A percentile compares a stretch with the other conserved stretches of the same genome.
These are phyloP conservation scores for Davidsoniella neocaledoniae DNA, from an alignment of 2,329 filamentous ascomycete genomes.

Conservation along the genomic window DNA sequence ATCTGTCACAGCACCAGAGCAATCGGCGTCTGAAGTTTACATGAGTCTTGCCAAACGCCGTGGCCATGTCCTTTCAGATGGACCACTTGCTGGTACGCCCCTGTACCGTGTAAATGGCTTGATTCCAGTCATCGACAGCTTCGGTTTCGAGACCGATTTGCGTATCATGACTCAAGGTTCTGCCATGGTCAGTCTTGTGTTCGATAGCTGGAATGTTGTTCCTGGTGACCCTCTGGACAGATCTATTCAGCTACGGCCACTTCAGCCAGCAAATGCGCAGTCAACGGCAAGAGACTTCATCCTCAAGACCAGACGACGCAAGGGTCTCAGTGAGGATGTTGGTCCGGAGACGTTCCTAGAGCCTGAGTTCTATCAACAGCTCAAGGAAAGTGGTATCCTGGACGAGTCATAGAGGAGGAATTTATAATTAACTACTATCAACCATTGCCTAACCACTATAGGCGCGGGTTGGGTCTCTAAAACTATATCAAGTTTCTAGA, in stretches of 20 bases:
- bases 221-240: constrained; percentile 89
- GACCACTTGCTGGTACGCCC: constrained; percentile 83
- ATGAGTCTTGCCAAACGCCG: constrained; percentile 76
- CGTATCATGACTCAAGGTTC: constrained; percentile 90
- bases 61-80: constrained; percentile 88
- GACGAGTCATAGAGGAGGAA: constrained; percentile 30
- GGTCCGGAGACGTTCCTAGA: constrained; percentile 93
- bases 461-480: too few relatives aligned
- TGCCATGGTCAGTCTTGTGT: constrained; percentile 78
- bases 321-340: constrained; percentile 89
- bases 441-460: too few relatives aligned
- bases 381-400: constrained; percentile 78
- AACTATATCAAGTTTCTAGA: too few relatives aligned
- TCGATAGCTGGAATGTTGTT: constrained; percentile 91
- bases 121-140: constrained; percentile 90
- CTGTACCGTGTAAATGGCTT: constrained; percentile 83
- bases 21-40: constrained; percentile 77
- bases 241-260: constrained; percentile 60
- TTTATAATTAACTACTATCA: background rate
- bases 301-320: constrained; percentile 81
- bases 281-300: constrained; percentile 92
- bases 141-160: constrained; percentile 95
- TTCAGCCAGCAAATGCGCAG: constrained; percentile 78
- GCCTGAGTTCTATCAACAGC: constrained; percentile 73
- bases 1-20: constrained; percentile 81